These are phyloP conservation scores for Pichia occidentalis DNA, from an alignment of 805 yeast species.

Conservation along the genomic window DNA sequence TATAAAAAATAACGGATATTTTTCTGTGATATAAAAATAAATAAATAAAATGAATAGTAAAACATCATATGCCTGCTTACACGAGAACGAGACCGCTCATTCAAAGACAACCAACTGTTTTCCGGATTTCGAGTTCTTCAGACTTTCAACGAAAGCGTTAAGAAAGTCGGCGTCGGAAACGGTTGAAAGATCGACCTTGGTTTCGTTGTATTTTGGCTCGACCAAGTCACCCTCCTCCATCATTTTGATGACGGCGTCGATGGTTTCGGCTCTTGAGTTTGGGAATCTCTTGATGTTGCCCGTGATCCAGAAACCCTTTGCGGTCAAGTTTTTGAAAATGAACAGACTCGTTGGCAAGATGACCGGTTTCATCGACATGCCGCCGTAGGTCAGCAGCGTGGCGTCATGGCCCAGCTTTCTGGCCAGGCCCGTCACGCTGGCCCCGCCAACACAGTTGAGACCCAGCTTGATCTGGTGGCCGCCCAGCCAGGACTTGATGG, in stretches of 20 bases:
- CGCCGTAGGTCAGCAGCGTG: slow-evolving; percentile 86
- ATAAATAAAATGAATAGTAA: too few relatives aligned
- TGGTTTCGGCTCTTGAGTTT: slow-evolving; percentile 47
- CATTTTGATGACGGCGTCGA: slow-evolving; percentile 48
- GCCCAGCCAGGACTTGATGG: slow-evolving; percentile 48
- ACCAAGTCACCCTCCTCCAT: slow-evolving; percentile 51
- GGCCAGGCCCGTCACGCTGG: slow-evolving; percentile 72
- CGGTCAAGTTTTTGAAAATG: slow-evolving; percentile 81
- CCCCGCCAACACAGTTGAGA: slow-evolving; percentile 91
- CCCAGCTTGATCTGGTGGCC: slow-evolving; percentile 63
- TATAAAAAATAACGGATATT: neutral
- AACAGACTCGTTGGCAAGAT: slow-evolving; percentile 82
- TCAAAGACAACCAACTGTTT: slow-evolving; percentile 38
- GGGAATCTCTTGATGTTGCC: slow-evolving; percentile 56
- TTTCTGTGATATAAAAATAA: neutral
- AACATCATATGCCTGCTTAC: too few relatives aligned
- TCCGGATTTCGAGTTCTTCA: slow-evolving; percentile 35
- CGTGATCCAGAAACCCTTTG: slow-evolving; percentile 93
- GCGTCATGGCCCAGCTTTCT: slow-evolving; percentile 74
- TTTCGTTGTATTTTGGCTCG: slow-evolving; percentile 41
- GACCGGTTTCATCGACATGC: slow-evolving; percentile 95
- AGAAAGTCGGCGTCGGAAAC: slow-evolving; percentile 38
- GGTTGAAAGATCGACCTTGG: slow-evolving; percentile 26
- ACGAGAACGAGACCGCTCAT: slow-evolving; percentile 28
- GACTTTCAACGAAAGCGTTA: slow-evolving; percentile 37